phyloP scores from a whole-genome alignment of 129 eudicot species.

The Chrysanthemum makinoi region DNA sequence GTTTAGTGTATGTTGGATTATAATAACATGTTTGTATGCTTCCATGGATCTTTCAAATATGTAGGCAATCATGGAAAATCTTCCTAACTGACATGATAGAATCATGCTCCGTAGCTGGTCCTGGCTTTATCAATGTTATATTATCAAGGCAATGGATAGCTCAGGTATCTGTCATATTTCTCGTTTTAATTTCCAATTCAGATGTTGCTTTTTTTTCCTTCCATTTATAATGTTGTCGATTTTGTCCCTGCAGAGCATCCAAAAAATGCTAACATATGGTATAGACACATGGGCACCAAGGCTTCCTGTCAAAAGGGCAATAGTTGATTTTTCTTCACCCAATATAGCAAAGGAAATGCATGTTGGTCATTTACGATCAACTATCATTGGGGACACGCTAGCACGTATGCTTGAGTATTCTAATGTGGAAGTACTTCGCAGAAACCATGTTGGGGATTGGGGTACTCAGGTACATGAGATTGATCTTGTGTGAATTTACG shows the following conservation, averaged over 20 bases:
- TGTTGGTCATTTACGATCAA: constrained; percentile 90
- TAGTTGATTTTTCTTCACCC: constrained; percentile 95
- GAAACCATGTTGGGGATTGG: constrained; percentile 99
- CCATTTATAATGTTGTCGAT: not conserved
- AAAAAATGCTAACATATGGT: constrained; percentile 74
- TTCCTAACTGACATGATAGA: constrained; percentile 85
- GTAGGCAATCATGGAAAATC: constrained; percentile 72
- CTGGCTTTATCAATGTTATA: constrained; percentile 77
- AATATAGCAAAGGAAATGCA: constrained; percentile 99
- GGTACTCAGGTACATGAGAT: constrained; percentile 76
- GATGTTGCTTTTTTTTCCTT: not conserved
- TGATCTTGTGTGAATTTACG: not conserved
- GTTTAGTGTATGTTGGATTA: not conserved
- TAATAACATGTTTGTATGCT: constrained; percentile 5
- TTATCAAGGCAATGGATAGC: constrained; percentile 81
- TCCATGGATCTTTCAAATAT: constrained; percentile 12
- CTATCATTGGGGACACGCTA: constrained; percentile 92
- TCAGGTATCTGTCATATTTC: constrained; percentile 39
- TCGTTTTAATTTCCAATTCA: not conserved
- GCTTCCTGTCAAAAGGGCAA: constrained; percentile 72
- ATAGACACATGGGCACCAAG: constrained; percentile 84
- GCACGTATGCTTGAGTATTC: constrained; percentile 98
- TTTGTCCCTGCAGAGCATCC: constrained; percentile 55
- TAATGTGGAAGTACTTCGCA: constrained; percentile 76
- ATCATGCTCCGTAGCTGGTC: constrained; percentile 60